Base-by-base conservation (phyloP, 2,329 filamentous ascomycete species). In the Fusarium siculi region DNA sequence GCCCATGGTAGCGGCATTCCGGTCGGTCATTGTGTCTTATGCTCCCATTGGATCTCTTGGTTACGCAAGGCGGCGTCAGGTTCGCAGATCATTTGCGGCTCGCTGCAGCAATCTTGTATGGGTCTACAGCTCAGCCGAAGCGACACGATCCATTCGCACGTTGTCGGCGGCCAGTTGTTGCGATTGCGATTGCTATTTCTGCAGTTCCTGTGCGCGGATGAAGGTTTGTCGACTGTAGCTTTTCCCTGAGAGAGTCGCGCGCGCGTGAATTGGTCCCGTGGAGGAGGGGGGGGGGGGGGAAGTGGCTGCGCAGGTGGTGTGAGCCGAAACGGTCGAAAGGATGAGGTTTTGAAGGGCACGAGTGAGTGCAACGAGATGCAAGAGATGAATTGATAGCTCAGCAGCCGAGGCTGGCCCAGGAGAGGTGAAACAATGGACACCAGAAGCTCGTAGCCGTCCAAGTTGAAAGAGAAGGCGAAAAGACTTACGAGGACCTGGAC, bases 11-110 rank as follows among this genome's bases (percentile, higher is more conserved):
- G 76, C 76, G 74, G 78, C 74, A 71, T 79, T 79, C 74, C 77
- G 79, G 74, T 80, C 79, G 68, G 74, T 81, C 79, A 81, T 81
- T 77, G 68, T 77, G 74, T 72, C 68, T 70, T 79, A 78, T 75
- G 74, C 72, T 80, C 77, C 76, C 78, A 80, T 80, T 80, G 78
- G 79, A 70, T 76, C 77, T 77, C 71, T 61, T 70, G 72, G 79
- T 80, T 80, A 80, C 79, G 78, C 79, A 80, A 74, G 73, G 74
- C 68, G 69, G 71, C 72, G 74, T 74, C 73, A 68, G 76, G 67
- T 68, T 77, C 76, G 76, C 68, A 78, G 75, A 71, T 79, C 76
- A 79, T 79, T 76, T 79, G 76, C 78, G 77, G 78, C 74, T 77
- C 66, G 74, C 72, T 78, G 77, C 78, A 79, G 78, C 58, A 68